Conservation (phyloP, 345 rosid species). For the Eucalyptus pauciflora region DNA sequence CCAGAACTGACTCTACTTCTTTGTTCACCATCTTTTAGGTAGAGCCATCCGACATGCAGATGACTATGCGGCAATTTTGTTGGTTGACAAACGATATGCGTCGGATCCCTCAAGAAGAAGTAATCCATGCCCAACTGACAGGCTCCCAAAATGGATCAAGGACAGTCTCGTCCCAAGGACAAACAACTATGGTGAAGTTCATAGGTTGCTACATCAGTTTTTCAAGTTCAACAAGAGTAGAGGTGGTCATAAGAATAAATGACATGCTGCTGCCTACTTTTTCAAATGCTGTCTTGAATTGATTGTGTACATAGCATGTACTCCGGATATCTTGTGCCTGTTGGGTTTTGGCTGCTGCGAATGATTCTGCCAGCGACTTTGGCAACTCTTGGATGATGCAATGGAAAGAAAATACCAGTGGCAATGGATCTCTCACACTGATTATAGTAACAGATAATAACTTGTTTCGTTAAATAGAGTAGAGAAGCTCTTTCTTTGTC, state of each 20-base stretch:
- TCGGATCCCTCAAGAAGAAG: constrained; percentile 40
- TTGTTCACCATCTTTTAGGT: constrained; percentile 21
- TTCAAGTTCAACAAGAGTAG: constrained; percentile 50
- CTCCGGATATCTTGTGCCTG: background rate
- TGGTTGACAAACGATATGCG: constrained; percentile 66
- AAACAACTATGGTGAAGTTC: constrained; percentile 80
- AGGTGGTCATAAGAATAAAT: background rate
- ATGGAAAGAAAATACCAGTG: background rate
- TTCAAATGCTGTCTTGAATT: background rate
- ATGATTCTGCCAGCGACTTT: background rate
- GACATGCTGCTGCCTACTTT: background rate
- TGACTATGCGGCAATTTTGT: constrained; percentile 80
- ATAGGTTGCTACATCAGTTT: constrained; percentile 63
- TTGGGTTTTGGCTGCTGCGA: background rate
- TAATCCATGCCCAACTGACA: constrained; percentile 49
- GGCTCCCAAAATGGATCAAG: constrained; percentile 80
- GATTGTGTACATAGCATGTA: background rate
- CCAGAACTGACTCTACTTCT: background rate
- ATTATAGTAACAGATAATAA: background rate
- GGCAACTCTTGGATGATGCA: background rate
- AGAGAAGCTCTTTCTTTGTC: background rate
- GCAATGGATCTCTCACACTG: background rate
- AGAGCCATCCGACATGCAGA: constrained; percentile 80
- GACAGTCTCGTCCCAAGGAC: constrained; percentile 47
- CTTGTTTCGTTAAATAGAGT: background rate